A percentile compares a stretch with the other conserved stretches of the same genome.
These are phyloP conservation scores for Wickerhamomyces ciferrii DNA, from an alignment of 805 yeast genomes.

Conservation along the genomic window DNA sequence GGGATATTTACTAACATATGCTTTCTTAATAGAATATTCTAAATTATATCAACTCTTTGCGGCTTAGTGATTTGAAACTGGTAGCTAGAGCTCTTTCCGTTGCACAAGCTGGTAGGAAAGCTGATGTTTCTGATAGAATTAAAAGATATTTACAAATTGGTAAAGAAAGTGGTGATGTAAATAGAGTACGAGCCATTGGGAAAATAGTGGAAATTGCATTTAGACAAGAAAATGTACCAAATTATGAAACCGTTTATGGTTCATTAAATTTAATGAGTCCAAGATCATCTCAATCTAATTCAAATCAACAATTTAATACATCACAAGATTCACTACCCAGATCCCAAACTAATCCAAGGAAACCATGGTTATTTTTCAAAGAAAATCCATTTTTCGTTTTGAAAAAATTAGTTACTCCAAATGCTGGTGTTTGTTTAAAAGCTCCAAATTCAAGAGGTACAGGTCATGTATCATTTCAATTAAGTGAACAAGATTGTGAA, in stretches of 20 bases:
- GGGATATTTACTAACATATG: not conserved
- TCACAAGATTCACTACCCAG: conserved; percentile 4
- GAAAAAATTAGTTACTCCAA: conserved; percentile 38
- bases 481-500: conserved; percentile 37
- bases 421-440: conserved; percentile 38
- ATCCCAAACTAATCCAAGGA: conserved; percentile 15
- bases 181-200: conserved; percentile 39
- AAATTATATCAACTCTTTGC: not conserved
- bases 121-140: conserved; percentile 52
- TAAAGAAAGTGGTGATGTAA: conserved; percentile 30
- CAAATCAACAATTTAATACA: conserved; percentile 2
- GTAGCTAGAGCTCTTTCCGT: conserved; percentile 46
- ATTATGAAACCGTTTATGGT: conserved; percentile 25
- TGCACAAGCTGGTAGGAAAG: conserved; percentile 53
- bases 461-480: conserved; percentile 33
- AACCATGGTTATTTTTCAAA: conserved; percentile 42
- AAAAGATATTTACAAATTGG: conserved; percentile 39
- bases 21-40: not conserved
- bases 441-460: conserved; percentile 42
- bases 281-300: not conserved
- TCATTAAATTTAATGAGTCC: not conserved
- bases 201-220: conserved; percentile 34
- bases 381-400: conserved; percentile 53
- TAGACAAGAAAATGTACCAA: conserved; percentile 31
- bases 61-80: conserved; percentile 32